Percentiles rank a stretch among this genome's conserved stretches.
Evolutionary conservation across 2,329 filamentous ascomycete genomes (phyloP).

Genomic region (Leptoxyphium fumago): DNA sequence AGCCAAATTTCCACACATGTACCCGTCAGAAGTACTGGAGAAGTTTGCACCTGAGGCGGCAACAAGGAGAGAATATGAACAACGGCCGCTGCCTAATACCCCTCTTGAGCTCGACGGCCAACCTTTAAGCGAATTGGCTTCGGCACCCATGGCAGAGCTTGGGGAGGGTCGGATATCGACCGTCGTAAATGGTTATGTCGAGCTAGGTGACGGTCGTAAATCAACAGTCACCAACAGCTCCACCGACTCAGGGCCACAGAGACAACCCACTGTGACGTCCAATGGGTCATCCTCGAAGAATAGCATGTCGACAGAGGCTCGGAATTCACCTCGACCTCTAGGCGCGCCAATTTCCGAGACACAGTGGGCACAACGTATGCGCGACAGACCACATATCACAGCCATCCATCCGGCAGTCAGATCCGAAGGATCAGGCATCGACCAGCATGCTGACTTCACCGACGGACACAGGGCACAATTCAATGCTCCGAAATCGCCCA

Average conservation of each 20-base stretch:
- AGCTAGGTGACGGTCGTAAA: not conserved
- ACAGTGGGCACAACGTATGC: not conserved
- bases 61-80: not conserved
- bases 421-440: no score
- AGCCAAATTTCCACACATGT: slow-evolving; percentile 1
- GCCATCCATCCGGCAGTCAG: not conserved
- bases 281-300: not conserved
- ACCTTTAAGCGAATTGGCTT: not conserved
- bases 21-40: slow-evolving; percentile 1
- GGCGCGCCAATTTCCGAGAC: not conserved
- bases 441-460: no score
- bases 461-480: no score
- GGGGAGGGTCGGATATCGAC: not conserved
- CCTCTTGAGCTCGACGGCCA: not conserved
- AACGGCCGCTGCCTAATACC: not conserved
- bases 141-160: not conserved
- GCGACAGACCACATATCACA: not conserved
- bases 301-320: not conserved
- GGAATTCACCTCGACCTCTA: not conserved
- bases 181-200: not conserved
- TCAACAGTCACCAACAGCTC: not conserved
- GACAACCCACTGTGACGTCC: no score
- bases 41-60: slow-evolving; percentile 1
- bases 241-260: no score
- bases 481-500: no score